A percentile compares a stretch with the other conserved stretches of the same genome.
phyloP scores from a whole-genome alignment of 1,284 basidiomycete species.

The Waitea zeae region DNA sequence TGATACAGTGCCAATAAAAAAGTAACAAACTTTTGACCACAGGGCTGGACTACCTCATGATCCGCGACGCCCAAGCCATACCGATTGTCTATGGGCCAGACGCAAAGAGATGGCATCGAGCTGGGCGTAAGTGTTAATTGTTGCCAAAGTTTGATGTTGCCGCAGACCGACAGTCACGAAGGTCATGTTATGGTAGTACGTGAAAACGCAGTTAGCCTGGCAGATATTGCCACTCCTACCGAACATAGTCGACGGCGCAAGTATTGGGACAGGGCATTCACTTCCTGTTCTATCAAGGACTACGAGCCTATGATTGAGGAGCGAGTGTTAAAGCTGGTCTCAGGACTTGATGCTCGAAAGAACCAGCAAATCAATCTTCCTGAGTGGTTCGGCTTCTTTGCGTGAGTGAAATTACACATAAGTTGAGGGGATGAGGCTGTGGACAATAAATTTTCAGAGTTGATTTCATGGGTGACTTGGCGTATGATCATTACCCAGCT shows the following conservation, averaged over 20 bases:
- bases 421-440: too few relatives aligned
- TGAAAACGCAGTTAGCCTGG: not conserved
- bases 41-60: slow-evolving; percentile 10
- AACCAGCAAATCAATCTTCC: slow-evolving; percentile 5
- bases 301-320: slow-evolving; percentile 6
- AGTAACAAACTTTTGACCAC: too few relatives aligned
- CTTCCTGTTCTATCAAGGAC: slow-evolving; percentile 5
- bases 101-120: slow-evolving; percentile 6
- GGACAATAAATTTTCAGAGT: too few relatives aligned
- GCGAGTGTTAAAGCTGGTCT: slow-evolving; percentile 3
- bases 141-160: slow-evolving; percentile 7
- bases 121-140: slow-evolving; percentile 5
- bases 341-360: not conserved
- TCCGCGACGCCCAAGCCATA: slow-evolving; percentile 6
- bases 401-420: too few relatives aligned
- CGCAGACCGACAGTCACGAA: not conserved
- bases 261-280: slow-evolving; percentile 10
- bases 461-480: too few relatives aligned
- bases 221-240: slow-evolving; percentile 5
- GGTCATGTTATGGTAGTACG: not conserved
- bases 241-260: slow-evolving; percentile 12
- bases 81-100: slow-evolving; percentile 7
- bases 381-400: slow-evolving; percentile 9
- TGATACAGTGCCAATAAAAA: not conserved
- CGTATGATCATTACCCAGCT: too few relatives aligned